Evolutionary conservation across 257 asterid species (phyloP).

Genomic region (Solanum habrochaites): DNA sequence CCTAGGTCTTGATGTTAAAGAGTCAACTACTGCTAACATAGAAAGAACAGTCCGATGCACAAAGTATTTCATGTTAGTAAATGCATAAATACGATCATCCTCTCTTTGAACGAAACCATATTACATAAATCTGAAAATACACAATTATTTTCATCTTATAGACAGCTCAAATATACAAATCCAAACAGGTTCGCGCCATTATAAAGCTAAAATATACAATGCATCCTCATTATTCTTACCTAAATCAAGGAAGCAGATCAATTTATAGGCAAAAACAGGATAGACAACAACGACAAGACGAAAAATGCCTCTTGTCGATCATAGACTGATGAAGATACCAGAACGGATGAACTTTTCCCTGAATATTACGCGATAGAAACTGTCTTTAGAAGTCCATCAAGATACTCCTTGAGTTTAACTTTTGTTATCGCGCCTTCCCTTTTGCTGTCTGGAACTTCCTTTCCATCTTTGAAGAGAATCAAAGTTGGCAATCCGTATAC

Average conservation of each 20-base stretch:
- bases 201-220: neutral
- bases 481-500: slow-evolving; percentile 79
- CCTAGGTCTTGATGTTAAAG: neutral
- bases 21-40: neutral
- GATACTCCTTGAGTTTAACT: slow-evolving; percentile 53
- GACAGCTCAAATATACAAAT: neutral
- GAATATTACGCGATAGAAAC: slow-evolving; percentile 26
- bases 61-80: neutral
- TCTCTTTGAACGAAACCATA: neutral
- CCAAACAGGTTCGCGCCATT: neutral
- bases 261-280: neutral
- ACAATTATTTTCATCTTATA: neutral
- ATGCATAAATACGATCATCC: neutral
- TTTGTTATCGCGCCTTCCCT: slow-evolving; percentile 84
- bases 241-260: neutral
- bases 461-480: slow-evolving; percentile 63
- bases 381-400: slow-evolving; percentile 46
- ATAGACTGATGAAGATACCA: neutral
- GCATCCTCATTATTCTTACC: neutral
- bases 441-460: slow-evolving; percentile 65
- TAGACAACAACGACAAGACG: neutral
- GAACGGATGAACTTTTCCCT: neutral
- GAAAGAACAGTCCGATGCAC: neutral
- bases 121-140: neutral
- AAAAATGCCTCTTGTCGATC: neutral